phyloP scores from a whole-genome alignment of 2,329 filamentous ascomycete genomes.

The Myriosclerotinia scirpicola region DNA sequence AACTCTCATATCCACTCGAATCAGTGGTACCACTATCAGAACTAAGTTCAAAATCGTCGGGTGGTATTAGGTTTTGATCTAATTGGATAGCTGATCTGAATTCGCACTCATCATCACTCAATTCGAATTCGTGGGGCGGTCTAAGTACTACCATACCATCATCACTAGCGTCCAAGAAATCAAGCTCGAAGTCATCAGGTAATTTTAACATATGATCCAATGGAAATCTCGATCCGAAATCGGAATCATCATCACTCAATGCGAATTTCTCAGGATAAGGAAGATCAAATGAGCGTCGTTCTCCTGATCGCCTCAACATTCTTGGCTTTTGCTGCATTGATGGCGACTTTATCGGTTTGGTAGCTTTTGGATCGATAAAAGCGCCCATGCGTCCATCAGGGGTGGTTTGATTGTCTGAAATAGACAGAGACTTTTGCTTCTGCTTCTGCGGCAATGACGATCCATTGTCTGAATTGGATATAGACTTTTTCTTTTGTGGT shows the following conservation, averaged over 20 bases:
- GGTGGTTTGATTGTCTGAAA: not conserved
- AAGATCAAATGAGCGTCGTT: accelerated
- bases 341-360: too few relatives aligned
- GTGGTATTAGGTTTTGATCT: too few relatives aligned
- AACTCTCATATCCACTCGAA: too few relatives aligned
- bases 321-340: not conserved
- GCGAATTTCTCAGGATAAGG: not conserved
- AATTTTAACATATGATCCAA: too few relatives aligned
- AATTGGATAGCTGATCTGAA: too few relatives aligned
- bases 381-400: not conserved
- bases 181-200: not conserved
- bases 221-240: not conserved
- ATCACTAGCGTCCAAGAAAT: not conserved
- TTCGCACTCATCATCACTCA: too few relatives aligned
- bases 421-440: not conserved
- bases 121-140: too few relatives aligned
- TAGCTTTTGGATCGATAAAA: not conserved
- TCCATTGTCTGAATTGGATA: too few relatives aligned
- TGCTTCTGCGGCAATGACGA: too few relatives aligned
- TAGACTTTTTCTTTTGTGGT: too few relatives aligned
- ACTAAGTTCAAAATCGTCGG: too few relatives aligned
- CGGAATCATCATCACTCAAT: not conserved
- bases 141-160: not conserved
- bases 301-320: not conserved
- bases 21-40: too few relatives aligned